Evolutionary conservation across 257 asterid genomes (phyloP).

Genomic region (Nicotiana tabacum): DNA sequence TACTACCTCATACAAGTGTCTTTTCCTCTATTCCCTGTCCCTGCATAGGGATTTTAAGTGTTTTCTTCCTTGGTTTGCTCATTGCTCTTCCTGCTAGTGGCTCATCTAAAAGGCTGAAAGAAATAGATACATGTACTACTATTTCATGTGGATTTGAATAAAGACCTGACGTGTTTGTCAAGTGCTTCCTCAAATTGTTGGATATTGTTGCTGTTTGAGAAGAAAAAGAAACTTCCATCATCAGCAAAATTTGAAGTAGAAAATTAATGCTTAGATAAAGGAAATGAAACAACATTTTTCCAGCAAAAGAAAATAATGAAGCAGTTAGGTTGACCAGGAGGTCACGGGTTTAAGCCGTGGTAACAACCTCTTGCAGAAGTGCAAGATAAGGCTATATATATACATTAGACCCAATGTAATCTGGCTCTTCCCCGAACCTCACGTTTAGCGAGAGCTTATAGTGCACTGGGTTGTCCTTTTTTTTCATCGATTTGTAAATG

Average conservation of each 20-base stretch:
- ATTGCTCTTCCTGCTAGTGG: neutral
- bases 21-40: no score
- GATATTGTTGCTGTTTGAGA: slow-evolving; percentile 44
- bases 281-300: no score
- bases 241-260: neutral
- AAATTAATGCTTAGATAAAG: neutral
- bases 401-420: no score
- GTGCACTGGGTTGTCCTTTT: no score
- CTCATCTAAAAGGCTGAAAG: neutral
- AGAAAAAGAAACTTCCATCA: neutral
- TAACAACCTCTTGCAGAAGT: no score
- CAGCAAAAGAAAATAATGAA: no score
- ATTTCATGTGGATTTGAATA: slow-evolving; percentile 48
- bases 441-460: no score
- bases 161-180: slow-evolving; percentile 33
- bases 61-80: neutral
- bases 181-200: slow-evolving; percentile 31
- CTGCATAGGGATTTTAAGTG: neutral
- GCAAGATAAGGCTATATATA: no score
- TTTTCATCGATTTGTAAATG: no score
- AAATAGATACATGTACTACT: slow-evolving; percentile 10
- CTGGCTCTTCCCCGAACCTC: no score
- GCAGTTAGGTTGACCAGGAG: no score
- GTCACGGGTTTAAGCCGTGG: no score
- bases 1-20: neutral